These are phyloP conservation scores for Blastocrithidia nonstop DNA, from an alignment of 208 protist genomes.

Conservation along the genomic window DNA sequence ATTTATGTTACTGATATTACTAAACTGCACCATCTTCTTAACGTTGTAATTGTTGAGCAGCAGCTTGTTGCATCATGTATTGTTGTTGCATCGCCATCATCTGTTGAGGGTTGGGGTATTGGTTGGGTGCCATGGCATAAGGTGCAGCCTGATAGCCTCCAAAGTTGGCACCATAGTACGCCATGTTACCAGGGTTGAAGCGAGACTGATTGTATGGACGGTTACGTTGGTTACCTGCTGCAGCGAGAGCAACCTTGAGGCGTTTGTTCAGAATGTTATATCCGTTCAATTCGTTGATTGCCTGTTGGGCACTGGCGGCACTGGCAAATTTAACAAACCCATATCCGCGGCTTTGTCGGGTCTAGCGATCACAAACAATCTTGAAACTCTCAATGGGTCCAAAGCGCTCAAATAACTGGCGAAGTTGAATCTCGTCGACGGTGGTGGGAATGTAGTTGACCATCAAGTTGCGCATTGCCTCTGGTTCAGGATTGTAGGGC, in stretches of 20 bases:
- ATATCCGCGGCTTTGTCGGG: slow-evolving; percentile 75
- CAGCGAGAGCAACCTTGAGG: slow-evolving; percentile 61
- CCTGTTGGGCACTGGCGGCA: slow-evolving; percentile 37
- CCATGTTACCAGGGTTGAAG: slow-evolving; percentile 15
- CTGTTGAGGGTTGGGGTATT: slow-evolving; percentile 44
- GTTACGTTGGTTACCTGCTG: slow-evolving; percentile 29
- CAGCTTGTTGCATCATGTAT: slow-evolving; percentile 14
- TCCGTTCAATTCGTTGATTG: slow-evolving; percentile 47
- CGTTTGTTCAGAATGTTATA: slow-evolving; percentile 64
- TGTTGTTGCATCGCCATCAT: slow-evolving; percentile 27
- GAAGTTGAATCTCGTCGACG: slow-evolving; percentile 68
- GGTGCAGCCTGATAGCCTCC: slow-evolving; percentile 23
- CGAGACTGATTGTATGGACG: slow-evolving; percentile 11
- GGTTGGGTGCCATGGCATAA: too few species aligned
- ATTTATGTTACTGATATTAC: slow-evolving; percentile 4
- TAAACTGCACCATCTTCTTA: slow-evolving; percentile 2
- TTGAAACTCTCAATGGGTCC: slow-evolving; percentile 79
- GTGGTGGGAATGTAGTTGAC: slow-evolving; percentile 83
- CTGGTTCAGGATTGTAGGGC: slow-evolving; percentile 29
- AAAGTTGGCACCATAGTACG: slow-evolving; percentile 24
- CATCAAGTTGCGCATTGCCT: slow-evolving; percentile 73
- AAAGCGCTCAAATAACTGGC: slow-evolving; percentile 71
- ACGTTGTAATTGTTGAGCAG: slow-evolving; percentile 14
- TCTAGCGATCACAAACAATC: slow-evolving; percentile 78
- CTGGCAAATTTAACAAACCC: slow-evolving; percentile 81